Conservation (phyloP, 2,329 filamentous ascomycete species). For the Stemphylium lycopersici region DNA sequence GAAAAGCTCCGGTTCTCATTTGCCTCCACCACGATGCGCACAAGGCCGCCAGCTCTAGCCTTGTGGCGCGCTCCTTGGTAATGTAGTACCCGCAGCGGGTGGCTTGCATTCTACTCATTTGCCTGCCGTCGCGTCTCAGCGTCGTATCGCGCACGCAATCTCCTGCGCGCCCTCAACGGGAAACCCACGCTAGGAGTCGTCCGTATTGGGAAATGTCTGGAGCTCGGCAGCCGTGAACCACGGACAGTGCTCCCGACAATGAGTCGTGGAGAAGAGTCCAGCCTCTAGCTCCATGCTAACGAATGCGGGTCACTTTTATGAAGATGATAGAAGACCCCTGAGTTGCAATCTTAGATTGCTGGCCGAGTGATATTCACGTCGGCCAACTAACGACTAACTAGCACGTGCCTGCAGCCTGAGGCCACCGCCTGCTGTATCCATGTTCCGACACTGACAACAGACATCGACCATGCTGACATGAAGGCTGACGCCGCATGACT, state of each 20-base stretch:
- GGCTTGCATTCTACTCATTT: conserved; percentile 14
- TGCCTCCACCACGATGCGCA: neutral
- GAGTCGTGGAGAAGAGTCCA: conserved; percentile 10
- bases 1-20: neutral
- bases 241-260: conserved; percentile 9
- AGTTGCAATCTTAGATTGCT: conserved; percentile 1
- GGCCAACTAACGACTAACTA: neutral
- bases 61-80: neutral
- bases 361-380: conserved; percentile 2
- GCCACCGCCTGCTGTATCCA: neutral
- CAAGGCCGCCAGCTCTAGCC: conserved; percentile 6
- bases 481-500: conserved; percentile 1
- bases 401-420: conserved; percentile 1
- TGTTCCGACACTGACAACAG: neutral
- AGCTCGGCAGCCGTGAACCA: conserved; percentile 9
- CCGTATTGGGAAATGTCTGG: conserved; percentile 1
- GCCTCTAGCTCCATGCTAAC: conserved; percentile 1
- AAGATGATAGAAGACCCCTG: conserved; percentile 10
- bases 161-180: conserved; percentile 1
- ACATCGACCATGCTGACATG: neutral
- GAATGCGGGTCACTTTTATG: neutral
- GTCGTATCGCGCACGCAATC: conserved; percentile 13
- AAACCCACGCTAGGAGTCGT: neutral
- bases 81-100: conserved; percentile 17
- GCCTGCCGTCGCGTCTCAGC: neutral